Conservation (phyloP, 441 rosid species). For the Adansonia gregorii region DNA sequence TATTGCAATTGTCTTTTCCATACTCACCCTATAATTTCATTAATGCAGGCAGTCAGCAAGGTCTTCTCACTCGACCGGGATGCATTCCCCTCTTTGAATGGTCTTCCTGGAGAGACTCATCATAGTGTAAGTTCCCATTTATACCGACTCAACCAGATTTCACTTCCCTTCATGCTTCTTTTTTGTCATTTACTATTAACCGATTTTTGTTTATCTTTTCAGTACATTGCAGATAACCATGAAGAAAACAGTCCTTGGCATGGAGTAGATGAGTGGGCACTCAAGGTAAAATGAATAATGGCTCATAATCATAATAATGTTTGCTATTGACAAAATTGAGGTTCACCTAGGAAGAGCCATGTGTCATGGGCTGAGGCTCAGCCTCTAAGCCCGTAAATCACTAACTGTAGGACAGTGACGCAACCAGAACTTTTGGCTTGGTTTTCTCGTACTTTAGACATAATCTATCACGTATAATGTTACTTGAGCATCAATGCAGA, state of each 20-base stretch:
- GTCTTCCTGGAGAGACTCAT: conserved; percentile 86
- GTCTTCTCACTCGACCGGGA: conserved; percentile 86
- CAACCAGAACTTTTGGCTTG: not conserved
- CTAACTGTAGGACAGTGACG: too few relatives aligned
- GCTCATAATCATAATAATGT: not conserved
- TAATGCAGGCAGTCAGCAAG: conserved; percentile 69
- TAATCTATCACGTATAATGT: not conserved
- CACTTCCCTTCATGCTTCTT: conserved; percentile 8
- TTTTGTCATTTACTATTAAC: conserved; percentile 30
- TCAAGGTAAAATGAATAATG: conserved; percentile 57
- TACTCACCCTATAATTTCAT: conserved; percentile 26
- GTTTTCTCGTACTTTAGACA: not conserved
- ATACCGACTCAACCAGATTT: not conserved
- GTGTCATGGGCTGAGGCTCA: too few relatives aligned
- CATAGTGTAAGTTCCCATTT: conserved; percentile 66
- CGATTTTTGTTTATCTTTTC: conserved; percentile 27
- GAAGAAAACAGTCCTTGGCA: conserved; percentile 92
- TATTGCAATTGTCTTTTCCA: conserved; percentile 13
- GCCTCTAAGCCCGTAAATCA: too few relatives aligned
- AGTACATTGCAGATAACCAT: conserved; percentile 82
- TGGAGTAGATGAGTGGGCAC: conserved; percentile 72
- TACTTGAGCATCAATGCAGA: not conserved
- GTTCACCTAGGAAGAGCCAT: too few relatives aligned
- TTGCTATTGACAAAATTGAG: not conserved
- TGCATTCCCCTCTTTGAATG: conserved; percentile 83